Base-by-base conservation (phyloP, 2,329 filamentous ascomycete genomes). In the Arthrobotrys entomopaga region DNA sequence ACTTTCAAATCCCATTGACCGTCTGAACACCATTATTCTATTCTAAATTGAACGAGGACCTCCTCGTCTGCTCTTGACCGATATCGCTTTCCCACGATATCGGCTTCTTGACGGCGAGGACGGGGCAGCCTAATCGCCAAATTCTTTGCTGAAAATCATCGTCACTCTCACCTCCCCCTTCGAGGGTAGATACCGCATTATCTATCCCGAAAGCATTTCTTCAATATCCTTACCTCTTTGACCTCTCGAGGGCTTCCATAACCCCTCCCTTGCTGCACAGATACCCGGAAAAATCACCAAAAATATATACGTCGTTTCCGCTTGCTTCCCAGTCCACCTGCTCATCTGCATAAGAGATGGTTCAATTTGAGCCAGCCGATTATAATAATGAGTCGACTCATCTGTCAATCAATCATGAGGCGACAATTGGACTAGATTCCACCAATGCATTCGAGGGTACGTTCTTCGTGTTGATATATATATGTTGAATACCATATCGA, bases 371-470 rank as follows among this genome's bases (percentile, higher is more conserved):
- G 42, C 54, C 59, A 57, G 57, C 50, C 46, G 54, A 70, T 71
- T 84, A 92, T 82, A 92, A 91, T 80, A 87, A 91, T 82, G 95
- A 92, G 81, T 89, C 91, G 69, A 93, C 94, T 73, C 91, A 95
- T 82, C 85, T 97, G 84, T 97, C 92, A 58, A 98, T 98, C 86
- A 98, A 98, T 84, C 92, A 93, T 83, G 92, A 96, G 85, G 92
- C 94, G 79, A 93, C 92, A 78, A 87, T 92, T 78, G 93, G 96
- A 82, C 87, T 97, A 80, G 95, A 98, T 84, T 97, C 93, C 69
- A 91, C 86, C 86, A 97, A 93, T 86, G 93, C 94, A 78, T 99
- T 99, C 81, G 95, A 99, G 86, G 94, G 90, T 91, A 80, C 73
- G 83, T 20, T 16, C 10, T 49, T 16, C 5, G 42, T 43, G 26